Base-by-base conservation (phyloP, 164 flowering plant genomes). In the Berberis thunbergii region DNA sequence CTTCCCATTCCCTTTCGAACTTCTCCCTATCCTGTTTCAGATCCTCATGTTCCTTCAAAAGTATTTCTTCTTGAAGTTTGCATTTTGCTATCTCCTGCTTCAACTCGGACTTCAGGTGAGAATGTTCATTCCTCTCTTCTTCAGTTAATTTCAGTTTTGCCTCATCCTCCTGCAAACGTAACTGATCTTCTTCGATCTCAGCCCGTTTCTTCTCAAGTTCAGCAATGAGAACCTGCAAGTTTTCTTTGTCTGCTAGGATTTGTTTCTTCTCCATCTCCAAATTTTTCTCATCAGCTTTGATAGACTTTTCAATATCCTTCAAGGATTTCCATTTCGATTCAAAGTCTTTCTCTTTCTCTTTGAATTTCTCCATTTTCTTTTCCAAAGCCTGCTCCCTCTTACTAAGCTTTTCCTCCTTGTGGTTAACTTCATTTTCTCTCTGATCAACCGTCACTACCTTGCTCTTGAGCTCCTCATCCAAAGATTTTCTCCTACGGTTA, bases 1-100 rank as follows among this genome's bases (percentile, higher is more conserved):
- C 81, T 72, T 85, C 91, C 97, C 97, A 95, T 38, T 95, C 92
- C 73, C 78, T 82, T 79, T 91, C 97, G 77, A 91, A 89, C 45
- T 66, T 89, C 62, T 72, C 79, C 65, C 78, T 85, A 40, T 95
- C 87, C 66, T 66, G 80, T 68, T 78, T 85, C 73, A 95, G 69
- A 63, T 82, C 83, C 64, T 84, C 89, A 60, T n/a, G 67, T 76
- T 86, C 90, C 76, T 80, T 86, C 71, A 75, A 55, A 59, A 91
- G 77, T 52, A 78, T 64, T 63, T 84, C 87, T 62, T 77, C 77
- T 68, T 81, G 80, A 60, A 43, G 66, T 62, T 81, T 75, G 64
- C 66, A 78, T 61, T 71, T 82, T 42, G 79, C 86, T 40, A 83
- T 77, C 75, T 89, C 92, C 70, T 79, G 79, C 65, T 80, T 89